Percentiles rank a stretch among this genome's conserved stretches.
Evolutionary conservation across 2,329 filamentous ascomycete genomes (phyloP).

Genomic region (Trichophyton benhamiae): DNA sequence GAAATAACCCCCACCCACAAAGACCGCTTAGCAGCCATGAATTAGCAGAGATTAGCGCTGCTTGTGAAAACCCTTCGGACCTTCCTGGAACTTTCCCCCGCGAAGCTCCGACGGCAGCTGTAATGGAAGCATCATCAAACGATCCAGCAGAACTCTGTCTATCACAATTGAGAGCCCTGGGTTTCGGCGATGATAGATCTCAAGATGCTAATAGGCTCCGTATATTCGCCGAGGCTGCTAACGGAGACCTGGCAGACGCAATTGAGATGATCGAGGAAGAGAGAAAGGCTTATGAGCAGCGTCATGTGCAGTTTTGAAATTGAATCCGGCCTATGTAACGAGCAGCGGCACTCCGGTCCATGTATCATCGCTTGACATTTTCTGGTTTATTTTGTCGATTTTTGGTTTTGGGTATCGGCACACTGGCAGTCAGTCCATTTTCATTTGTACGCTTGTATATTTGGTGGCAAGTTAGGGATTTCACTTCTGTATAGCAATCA

Average conservation of each 20-base stretch:
- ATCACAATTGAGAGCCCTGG: slow-evolving; percentile 28
- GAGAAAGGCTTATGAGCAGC: slow-evolving; percentile 29
- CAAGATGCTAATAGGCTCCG: slow-evolving; percentile 29
- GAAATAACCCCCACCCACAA: neutral
- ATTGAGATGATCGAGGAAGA: slow-evolving; percentile 42
- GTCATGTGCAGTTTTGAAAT: slow-evolving; percentile 6
- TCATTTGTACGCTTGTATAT: neutral
- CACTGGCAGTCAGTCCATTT: neutral
- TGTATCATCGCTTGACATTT: neutral
- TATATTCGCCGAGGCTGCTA: slow-evolving; percentile 35
- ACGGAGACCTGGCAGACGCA: slow-evolving; percentile 32
- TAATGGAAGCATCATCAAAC: neutral
- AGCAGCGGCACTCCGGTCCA: neutral
- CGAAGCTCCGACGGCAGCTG: slow-evolving; percentile 8
- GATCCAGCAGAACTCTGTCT: slow-evolving; percentile 27
- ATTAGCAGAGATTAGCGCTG: neutral
- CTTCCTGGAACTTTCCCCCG: slow-evolving; percentile 20
- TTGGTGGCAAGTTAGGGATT: neutral
- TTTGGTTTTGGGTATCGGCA: neutral
- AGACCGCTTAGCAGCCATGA: neutral
- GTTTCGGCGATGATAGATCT: slow-evolving; percentile 27
- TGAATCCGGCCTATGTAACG: neutral
- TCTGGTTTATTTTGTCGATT: neutral
- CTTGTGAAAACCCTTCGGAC: neutral
- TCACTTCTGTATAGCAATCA: neutral